Conservation (phyloP, 345 rosid genomes). For the Durio zibethinus region DNA sequence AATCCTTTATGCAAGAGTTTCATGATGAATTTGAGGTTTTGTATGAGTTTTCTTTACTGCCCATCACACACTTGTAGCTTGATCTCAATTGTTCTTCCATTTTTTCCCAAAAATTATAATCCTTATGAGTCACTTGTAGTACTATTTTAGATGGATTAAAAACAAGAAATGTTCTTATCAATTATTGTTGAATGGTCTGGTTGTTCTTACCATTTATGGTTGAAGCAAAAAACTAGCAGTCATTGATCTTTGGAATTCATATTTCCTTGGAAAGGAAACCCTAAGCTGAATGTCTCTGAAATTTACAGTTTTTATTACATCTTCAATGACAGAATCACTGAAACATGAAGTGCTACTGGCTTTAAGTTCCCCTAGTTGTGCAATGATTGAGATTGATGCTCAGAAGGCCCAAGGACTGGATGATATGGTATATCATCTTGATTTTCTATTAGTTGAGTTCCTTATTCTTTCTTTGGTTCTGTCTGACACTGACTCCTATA, state of each 20-base stretch:
- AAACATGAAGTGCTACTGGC: conserved; percentile 47
- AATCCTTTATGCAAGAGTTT: background rate
- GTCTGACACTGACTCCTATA: background rate
- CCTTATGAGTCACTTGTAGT: background rate
- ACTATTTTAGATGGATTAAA: background rate
- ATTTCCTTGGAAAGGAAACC: background rate
- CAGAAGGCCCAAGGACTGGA: conserved; percentile 41
- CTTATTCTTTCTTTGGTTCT: conserved; percentile 19
- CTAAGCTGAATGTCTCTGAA: background rate
- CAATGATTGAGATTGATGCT: conserved; percentile 39
- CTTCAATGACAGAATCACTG: conserved; percentile 48
- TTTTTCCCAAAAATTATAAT: background rate
- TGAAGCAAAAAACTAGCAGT: background rate
- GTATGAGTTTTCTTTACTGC: background rate
- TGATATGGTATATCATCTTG: conserved; percentile 30
- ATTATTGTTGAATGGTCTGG: background rate
- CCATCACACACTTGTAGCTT: background rate
- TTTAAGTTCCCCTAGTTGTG: conserved; percentile 41
- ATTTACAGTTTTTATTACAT: background rate
- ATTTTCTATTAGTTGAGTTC: conserved; percentile 13
- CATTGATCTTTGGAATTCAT: background rate
- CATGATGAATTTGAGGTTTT: background rate
- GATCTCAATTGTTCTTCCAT: background rate
- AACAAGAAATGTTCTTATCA: background rate
- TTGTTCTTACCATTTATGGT: background rate